A percentile compares a stretch with the other conserved stretches of the same genome.
phyloP scores from a whole-genome alignment of 352 stramenopile species.

The Pythium coloratum region DNA sequence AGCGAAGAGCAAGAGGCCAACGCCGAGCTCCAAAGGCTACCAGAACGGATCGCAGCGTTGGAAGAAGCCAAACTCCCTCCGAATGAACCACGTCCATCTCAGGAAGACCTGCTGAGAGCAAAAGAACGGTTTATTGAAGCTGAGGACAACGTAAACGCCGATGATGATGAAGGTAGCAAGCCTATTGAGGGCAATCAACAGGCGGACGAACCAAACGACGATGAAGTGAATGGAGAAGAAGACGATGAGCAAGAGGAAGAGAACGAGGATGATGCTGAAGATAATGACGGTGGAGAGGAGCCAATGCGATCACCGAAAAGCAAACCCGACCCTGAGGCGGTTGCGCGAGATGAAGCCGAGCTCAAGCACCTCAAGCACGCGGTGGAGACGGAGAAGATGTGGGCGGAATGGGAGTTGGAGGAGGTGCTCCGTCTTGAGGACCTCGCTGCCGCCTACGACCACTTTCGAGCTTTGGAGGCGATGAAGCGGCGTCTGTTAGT shows the following conservation, averaged over 20 bases:
- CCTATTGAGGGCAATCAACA: not conserved
- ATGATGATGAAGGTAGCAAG: conserved; percentile 13
- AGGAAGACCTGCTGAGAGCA: conserved; percentile 41
- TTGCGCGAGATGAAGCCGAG: conserved; percentile 49
- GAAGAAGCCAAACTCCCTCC: conserved; percentile 31
- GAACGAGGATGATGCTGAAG: conserved; percentile 7
- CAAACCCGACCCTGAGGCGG: not conserved
- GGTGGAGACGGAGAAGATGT: conserved; percentile 43
- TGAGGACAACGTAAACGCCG: conserved; percentile 8
- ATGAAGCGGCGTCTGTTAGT: conserved; percentile 40
- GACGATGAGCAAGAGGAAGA: conserved; percentile 7
- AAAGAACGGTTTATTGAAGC: conserved; percentile 36
- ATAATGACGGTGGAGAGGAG: not conserved
- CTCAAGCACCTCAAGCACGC: conserved; percentile 43
- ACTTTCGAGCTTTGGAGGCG: conserved; percentile 24
- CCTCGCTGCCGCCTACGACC: conserved; percentile 32
- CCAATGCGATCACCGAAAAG: not conserved
- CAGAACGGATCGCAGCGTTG: conserved; percentile 32
- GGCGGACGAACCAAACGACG: conserved; percentile 6
- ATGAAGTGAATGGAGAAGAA: conserved; percentile 13
- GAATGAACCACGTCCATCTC: conserved; percentile 32
- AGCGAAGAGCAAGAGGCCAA: conserved; percentile 31
- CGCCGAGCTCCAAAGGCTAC: conserved; percentile 33
- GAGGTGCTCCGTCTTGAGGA: conserved; percentile 45
- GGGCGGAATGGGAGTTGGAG: conserved; percentile 48